Base-by-base conservation (phyloP, 1,139 yeast genomes). In the Yamadazyma dushanensis region DNA sequence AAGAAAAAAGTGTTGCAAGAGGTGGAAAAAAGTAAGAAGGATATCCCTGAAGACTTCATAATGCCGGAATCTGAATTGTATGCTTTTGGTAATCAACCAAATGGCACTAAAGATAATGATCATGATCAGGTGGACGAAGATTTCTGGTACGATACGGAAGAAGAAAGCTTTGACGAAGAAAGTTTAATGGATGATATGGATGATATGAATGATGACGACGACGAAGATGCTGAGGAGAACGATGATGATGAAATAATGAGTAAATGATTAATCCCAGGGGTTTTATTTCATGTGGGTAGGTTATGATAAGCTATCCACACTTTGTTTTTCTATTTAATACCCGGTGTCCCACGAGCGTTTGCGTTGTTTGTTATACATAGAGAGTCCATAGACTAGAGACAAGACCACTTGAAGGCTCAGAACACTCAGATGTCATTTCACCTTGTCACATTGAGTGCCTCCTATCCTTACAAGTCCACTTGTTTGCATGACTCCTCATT, bases 21-120 rank as follows among this genome's bases (percentile, higher is more conserved):
- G 55, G 97, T 92, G 29, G 88, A 82, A 46, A 76, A 87, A 49
- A 84, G 95, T 26, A 84, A 82, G 56, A 76, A 77, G 40, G 90
- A 88, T 57, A 85, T 90, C 38, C 98, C 97, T 14, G 77, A 73
- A 36, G 97, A 85, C 38, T 88, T 87, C 55, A 74, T 75, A 32
- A 81, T 88, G 82, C 97, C 97, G 15, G 80, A 77, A 31, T 57
- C 59, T 44, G 73, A 66, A 40, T 73, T 74, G 35, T 71, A 69
- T 37, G 92, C 90, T 29, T 83, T 80, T 54, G 76, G 78, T 27
- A 69, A 70, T 34, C 66, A 71, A 43, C 56, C 59, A 39, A 55
- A 63, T 17, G 50, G 56, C 29, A 63, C 63, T 43, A 61, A 59
- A 47, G 70, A 67, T 31, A 51, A 61, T 34, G 78, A 77, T 39